These are phyloP conservation scores for Leccinum aurantiacum DNA, from an alignment of 768 basidiomycete species.

Conservation along the genomic window DNA sequence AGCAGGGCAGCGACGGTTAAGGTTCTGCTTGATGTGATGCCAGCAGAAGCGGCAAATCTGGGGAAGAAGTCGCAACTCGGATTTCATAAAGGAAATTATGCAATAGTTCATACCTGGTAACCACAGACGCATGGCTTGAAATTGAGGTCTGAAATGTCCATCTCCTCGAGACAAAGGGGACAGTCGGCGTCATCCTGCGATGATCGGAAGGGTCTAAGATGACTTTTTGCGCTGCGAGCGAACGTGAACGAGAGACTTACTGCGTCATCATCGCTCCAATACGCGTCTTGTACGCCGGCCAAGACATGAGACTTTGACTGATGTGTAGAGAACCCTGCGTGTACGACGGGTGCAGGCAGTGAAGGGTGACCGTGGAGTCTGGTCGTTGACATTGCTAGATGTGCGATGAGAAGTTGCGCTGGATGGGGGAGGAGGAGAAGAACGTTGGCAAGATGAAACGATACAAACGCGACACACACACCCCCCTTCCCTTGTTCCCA, in stretches of 20 bases:
- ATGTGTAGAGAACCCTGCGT: constrained; percentile 65
- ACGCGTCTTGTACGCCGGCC: constrained; percentile 93
- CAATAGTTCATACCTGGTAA: constrained; percentile 69
- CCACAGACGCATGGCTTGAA: constrained; percentile 99
- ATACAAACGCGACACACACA: constrained; percentile 27
- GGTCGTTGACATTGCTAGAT: constrained; percentile 45
- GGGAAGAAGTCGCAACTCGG: constrained; percentile 10
- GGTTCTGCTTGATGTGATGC: constrained; percentile 95
- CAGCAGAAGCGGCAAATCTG: constrained; percentile 99
- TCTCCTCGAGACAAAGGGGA: constrained; percentile 96
- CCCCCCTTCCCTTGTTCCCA: constrained; percentile 22
- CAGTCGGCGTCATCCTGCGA: constrained; percentile 94
- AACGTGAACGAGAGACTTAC: constrained; percentile 41
- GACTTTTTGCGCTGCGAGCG: constrained; percentile 11
- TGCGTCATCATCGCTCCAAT: constrained; percentile 92
- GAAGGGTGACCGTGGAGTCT: constrained; percentile 62
- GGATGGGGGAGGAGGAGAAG: constrained; percentile 19
- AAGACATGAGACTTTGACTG: constrained; percentile 85
- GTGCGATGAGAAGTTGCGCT: constrained; percentile 6
- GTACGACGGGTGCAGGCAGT: constrained; percentile 71
- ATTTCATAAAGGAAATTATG: constrained; percentile 19
- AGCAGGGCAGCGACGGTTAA: constrained; percentile 95
- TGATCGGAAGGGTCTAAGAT: constrained; percentile 21
- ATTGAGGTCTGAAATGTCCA: constrained; percentile 98
- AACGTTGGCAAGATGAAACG: constrained; percentile 14